Evolutionary conservation across 768 basidiomycete genomes (phyloP), one percentile per base, ranked within the genome.

Genomic region (Neoboletus brunneissimus): DNA sequence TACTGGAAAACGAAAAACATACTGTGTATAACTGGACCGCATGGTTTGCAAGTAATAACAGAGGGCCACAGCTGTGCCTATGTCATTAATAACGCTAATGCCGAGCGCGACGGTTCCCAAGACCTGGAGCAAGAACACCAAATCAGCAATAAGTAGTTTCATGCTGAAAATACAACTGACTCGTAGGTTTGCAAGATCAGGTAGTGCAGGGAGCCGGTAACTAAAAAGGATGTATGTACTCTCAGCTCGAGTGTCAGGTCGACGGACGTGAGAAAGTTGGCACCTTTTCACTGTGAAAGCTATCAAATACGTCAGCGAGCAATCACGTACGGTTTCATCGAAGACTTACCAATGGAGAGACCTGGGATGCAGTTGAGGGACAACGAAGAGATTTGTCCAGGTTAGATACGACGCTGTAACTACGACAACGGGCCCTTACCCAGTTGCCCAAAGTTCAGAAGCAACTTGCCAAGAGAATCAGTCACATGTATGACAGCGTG

Each of bases 21-120:
- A 78, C 83, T 72, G 67, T 52, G 69, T 62, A 56, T 79, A 77
- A 18, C 78, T 81, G 1, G 81, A 81, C 43, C 82, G 76, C 59
- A 86, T 74, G 49, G 64, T 75, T 53, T 80, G 78, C 59, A 87
- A 71, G 69, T 81, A 85, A 59, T 68, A 82, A 57, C 78, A 81
- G 11, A 87, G 75, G 2, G 83, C 72, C 0, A 63, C 66, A 5
- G 86, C 81, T 32, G 80, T 84, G 34, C 75, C 55, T 5, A 81
- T 61, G 64, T 88, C 86, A 7, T 81, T 79, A 7, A 74, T 32
- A 38, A 80, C 75, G 2, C 83, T 80, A 20, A 79, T 58, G n/a
- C 72, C 76, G 3, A 88, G 74, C 0, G 84, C 74, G 5, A 78
- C 32, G 22, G 74, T 76, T 1, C 79, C 85, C 18, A 84, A 51